phyloP scores from a whole-genome alignment of 2,329 filamentous ascomycete species.

The Cytospora piceicola region DNA sequence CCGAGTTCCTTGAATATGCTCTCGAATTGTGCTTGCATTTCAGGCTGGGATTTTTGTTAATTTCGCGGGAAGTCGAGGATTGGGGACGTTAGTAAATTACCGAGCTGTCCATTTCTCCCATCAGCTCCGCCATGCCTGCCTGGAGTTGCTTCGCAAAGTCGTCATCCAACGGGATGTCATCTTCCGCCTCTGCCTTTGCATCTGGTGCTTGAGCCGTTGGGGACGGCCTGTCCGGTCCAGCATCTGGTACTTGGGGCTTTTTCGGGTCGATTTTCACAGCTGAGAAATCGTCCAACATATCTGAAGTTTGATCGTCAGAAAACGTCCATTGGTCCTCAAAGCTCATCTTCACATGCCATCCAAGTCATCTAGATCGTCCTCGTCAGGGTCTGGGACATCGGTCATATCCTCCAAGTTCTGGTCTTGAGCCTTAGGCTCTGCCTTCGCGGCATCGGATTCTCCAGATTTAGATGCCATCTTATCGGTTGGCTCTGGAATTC shows the following conservation, averaged over 20 bases:
- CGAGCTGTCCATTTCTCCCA: constrained; percentile 70
- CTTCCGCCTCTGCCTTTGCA: constrained; percentile 35
- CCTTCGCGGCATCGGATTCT: constrained; percentile 27
- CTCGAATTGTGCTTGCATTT: constrained; percentile 80
- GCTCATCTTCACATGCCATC: constrained; percentile 65
- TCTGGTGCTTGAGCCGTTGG: constrained; percentile 32
- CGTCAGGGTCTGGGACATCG: constrained; percentile 83
- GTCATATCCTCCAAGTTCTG: constrained; percentile 43
- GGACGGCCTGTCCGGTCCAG: constrained; percentile 35
- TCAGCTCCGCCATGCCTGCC: constrained; percentile 82
- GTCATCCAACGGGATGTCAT: constrained; percentile 64
- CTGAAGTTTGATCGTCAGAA: constrained; percentile 49
- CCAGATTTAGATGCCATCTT: constrained; percentile 33
- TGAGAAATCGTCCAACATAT: constrained; percentile 92
- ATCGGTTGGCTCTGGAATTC: background rate
- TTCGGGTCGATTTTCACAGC: constrained; percentile 61
- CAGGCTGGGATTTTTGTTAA: constrained; percentile 49
- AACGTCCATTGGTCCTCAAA: constrained; percentile 3
- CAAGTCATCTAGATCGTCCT: constrained; percentile 88
- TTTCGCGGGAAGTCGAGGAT: background rate
- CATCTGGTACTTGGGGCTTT: constrained; percentile 37
- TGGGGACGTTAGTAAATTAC: constrained; percentile 42
- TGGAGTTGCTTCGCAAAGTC: constrained; percentile 87
- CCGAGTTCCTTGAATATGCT: constrained; percentile 75
- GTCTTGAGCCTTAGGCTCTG: constrained; percentile 34